Evolutionary conservation across 1,284 basidiomycete species (phyloP), one percentile per base, ranked within the genome.

Genomic region (Leccinum angustisporum): DNA sequence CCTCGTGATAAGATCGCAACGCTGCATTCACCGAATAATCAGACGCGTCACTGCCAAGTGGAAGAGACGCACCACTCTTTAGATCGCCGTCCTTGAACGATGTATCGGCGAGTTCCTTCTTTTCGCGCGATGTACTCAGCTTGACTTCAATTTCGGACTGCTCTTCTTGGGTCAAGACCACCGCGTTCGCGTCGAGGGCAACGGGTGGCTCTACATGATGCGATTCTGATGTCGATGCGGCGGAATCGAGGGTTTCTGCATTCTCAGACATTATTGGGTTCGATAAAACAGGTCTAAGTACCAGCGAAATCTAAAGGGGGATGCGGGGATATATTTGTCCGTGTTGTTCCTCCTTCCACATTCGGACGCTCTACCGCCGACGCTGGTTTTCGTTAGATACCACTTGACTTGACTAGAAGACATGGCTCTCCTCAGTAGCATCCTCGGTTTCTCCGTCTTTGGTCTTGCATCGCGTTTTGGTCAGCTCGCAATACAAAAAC

Each of bases 401-500:
- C 46, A 40, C 40, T 21, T 21, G 18, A 25, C 25, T 40, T 10
- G 40, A 33, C 51, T 36, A 56, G 25, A 27, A 30, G 48, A 56
- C 59, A 94, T 93, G 91, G 78, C 88, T 55, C 79, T 93, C 71
- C 76, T 92, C 66, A 78, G 85, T 62, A 91, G 85, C 73, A 79
- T 94, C 67, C 71, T 91, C 72, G 92, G 92, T 55, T 92, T 92
- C 78, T 88, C 90, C 18, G 77, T 83, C 61, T 89, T 93, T 70
- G 92, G 92, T 33, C 85, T 94, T 60, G 86, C 86, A 18, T 86
- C 87, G 14, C 83, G 92, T 65, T 79, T 92, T 64, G 91, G 91
- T 67, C 92, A 94, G 76, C 86, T 94, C 25, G 88, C 88, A 57
- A 87, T 95, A 68, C 90, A 92, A 73, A 84, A 79, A 67, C 80